Conservation (phyloP, 768 basidiomycete genomes). For the Punctularia strigosozonata region DNA sequence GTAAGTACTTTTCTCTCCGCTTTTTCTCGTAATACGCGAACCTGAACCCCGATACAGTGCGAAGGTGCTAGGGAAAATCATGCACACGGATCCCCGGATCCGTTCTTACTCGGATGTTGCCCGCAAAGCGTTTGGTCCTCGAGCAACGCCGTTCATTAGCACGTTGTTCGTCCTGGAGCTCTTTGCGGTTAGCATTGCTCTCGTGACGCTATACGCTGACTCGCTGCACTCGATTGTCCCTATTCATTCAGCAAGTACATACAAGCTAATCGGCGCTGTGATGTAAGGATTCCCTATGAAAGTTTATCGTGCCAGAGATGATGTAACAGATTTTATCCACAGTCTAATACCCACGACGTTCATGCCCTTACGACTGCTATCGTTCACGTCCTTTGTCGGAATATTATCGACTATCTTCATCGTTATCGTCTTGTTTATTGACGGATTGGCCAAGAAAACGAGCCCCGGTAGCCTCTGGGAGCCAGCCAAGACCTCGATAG, state of each 20-base stretch:
- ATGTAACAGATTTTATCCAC: slow-evolving; percentile 4
- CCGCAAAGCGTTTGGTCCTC: slow-evolving; percentile 74
- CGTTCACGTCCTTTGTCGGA: slow-evolving; percentile 80
- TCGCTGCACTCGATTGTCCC: slow-evolving; percentile 70
- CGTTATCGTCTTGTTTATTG: slow-evolving; percentile 65
- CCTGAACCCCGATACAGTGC: slow-evolving; percentile 39
- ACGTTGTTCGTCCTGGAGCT: slow-evolving; percentile 78
- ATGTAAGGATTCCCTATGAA: slow-evolving; percentile 33
- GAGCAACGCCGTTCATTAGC: slow-evolving; percentile 53
- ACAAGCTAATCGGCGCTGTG: slow-evolving; percentile 63
- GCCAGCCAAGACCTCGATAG: slow-evolving; percentile 57
- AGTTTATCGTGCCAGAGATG: background rate
- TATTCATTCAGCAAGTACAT: slow-evolving; percentile 48
- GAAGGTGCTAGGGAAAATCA: slow-evolving; percentile 73
- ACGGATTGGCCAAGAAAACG: slow-evolving; percentile 64
- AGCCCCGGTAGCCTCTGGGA: slow-evolving; percentile 74
- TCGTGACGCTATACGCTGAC: slow-evolving; percentile 87
- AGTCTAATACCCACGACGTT: slow-evolving; percentile 80
- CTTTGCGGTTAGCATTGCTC: slow-evolving; percentile 75
- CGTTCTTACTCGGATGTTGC: slow-evolving; percentile 87
- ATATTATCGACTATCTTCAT: slow-evolving; percentile 70
- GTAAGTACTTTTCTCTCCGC: slow-evolving; percentile 32
- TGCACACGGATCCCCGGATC: slow-evolving; percentile 54
- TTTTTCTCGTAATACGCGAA: background rate
- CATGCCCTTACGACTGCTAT: slow-evolving; percentile 75